Conservation (phyloP, 2,329 filamentous ascomycete genomes). For the Macrophomina phaseolina region DNA sequence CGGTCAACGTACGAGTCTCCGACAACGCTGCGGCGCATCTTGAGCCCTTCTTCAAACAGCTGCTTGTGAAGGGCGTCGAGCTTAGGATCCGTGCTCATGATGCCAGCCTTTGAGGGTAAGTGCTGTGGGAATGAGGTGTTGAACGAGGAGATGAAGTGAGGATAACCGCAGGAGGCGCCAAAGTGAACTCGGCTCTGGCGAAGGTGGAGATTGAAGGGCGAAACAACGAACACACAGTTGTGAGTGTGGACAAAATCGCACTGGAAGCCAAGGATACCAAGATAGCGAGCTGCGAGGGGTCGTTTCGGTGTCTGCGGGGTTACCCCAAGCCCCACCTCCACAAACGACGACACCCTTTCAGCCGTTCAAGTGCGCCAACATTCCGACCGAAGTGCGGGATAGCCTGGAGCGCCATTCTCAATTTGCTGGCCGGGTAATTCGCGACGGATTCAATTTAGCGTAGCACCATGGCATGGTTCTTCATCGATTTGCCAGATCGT, state of each 20-base stretch:
- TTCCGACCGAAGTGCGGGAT: neutral
- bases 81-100: constrained; percentile 50
- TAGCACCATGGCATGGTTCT: too few species aligned
- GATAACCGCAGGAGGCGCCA: too few species aligned
- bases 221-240: too few species aligned
- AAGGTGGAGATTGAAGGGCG: neutral
- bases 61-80: constrained; percentile 38
- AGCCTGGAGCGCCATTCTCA: too few species aligned
- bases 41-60: constrained; percentile 66
- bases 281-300: neutral
- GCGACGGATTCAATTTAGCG: too few species aligned
- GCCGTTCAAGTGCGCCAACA: neutral
- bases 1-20: constrained; percentile 67
- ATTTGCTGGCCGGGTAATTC: too few species aligned
- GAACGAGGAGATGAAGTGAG: neutral
- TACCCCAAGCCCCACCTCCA: constrained; percentile 13
- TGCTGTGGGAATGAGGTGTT: neutral
- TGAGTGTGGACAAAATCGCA: too few species aligned
- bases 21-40: constrained; percentile 63
- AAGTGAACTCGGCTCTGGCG: too few species aligned
- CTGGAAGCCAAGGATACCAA: too few species aligned
- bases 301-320: neutral
- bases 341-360: neutral
- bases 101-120: constrained; percentile 8
- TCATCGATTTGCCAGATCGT: too few species aligned